Base-by-base conservation (phyloP, 2,329 filamentous ascomycete genomes). In the Trichophyton schoenleinii region DNA sequence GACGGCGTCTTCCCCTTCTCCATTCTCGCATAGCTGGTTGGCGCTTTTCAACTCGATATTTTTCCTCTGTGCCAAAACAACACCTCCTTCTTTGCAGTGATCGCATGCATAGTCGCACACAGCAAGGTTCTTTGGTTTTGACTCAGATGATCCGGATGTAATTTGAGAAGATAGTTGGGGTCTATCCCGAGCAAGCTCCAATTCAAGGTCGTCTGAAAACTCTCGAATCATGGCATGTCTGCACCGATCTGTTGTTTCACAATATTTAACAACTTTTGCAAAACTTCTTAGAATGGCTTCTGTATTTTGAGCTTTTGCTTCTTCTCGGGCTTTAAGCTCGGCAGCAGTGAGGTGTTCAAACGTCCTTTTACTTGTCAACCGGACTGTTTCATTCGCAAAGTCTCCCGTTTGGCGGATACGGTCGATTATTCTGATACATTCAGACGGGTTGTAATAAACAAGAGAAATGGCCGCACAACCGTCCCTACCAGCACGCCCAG, bases 391-490 rank as follows among this genome's bases (percentile, higher is more conserved):
- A 38, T 49, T 46, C 28, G 73, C 72, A 36, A 69, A 74, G 62
- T 70, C 75, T 61, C 66, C 70, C 64, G 80, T 80, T 9, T 74
- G 70, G 15, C 71, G 68, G 67, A 85, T 75, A 61, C 82, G 78
- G 28, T 74, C 74, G 8, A 81, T 83, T 8, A 88, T 83, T 1
- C 90, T 82, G 69, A 96, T 88, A 28, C 89, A 80, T 69, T 96
- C 91, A 72, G 95, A 89, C 11, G 88, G 84, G 63, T 86, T 91
- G 74, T 96, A 97, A 74, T 96, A 96, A 60, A 97, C 77, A 60
- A 96, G 89, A 70, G 91, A 96, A 63, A 87, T 83, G 36, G 87
- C 87, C 0, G 91, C 91, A 64, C 60, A 91, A 25, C 90, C 89
- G 68, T 97, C 92, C 46, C 92, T 83, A 0, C 92, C 92, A 4